A percentile compares a stretch with the other conserved stretches of the same genome.
Conservation (phyloP, 495 filamentous ascomycete species). For the Daldinia bambusicola region DNA sequence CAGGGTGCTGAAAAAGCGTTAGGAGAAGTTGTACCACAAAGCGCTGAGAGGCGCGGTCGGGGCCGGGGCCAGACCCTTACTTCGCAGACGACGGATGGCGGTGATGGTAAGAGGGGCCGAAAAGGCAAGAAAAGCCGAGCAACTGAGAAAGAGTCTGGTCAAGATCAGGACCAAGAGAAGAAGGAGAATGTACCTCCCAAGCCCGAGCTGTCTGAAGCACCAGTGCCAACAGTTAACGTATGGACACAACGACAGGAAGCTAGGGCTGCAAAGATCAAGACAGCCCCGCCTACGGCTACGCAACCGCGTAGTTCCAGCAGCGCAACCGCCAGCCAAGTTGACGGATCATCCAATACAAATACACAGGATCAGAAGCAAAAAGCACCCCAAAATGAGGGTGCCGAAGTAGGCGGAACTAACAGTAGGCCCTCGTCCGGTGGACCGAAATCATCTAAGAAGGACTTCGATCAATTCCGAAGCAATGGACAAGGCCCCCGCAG, state of each 20-base stretch:
- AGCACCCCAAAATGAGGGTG: constrained; percentile 43
- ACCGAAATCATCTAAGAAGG: constrained; percentile 63
- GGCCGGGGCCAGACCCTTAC: constrained; percentile 44
- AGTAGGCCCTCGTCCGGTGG: constrained; percentile 35
- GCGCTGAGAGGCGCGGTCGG: constrained; percentile 42
- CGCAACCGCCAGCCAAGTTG: neutral
- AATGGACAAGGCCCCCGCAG: constrained; percentile 54
- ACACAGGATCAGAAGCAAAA: constrained; percentile 24
- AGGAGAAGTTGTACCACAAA: constrained; percentile 34
- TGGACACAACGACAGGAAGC: constrained; percentile 83
- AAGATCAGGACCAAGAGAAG: constrained; percentile 54
- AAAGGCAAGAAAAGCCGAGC: constrained; percentile 61
- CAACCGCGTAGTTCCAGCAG: constrained; percentile 20
- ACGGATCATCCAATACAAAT: constrained; percentile 9
- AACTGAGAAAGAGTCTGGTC: constrained; percentile 56
- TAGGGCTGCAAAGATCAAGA: constrained; percentile 72
- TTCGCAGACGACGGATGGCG: constrained; percentile 53
- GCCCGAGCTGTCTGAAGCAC: constrained; percentile 80
- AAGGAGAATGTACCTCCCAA: constrained; percentile 63
- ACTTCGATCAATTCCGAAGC: constrained; percentile 61
- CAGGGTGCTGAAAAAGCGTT: constrained; percentile 44
- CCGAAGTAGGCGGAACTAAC: constrained; percentile 6
- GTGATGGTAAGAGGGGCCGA: constrained; percentile 56
- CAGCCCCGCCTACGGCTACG: constrained; percentile 40
- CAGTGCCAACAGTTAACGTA: constrained; percentile 81